A percentile compares a stretch with the other conserved stretches of the same genome.
phyloP scores from a whole-genome alignment of 129 eudicot species.

The Helianthus annuus region DNA sequence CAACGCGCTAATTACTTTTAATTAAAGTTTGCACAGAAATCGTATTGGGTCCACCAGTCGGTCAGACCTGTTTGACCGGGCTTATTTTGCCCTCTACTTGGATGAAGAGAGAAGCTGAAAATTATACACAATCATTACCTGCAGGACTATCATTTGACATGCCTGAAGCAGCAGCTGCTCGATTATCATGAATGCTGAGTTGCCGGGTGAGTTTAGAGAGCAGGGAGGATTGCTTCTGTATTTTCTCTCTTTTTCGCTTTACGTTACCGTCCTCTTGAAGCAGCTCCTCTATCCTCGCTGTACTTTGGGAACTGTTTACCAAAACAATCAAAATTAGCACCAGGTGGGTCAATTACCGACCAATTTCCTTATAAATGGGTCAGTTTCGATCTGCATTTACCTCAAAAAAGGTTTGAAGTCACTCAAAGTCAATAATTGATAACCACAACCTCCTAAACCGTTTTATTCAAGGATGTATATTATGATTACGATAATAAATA shows the following conservation, averaged over 20 bases:
- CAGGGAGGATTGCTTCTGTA: slow-evolving; percentile 84
- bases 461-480: too few relatives aligned
- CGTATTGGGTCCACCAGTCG: too few relatives aligned
- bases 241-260: slow-evolving; percentile 72
- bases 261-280: slow-evolving; percentile 93
- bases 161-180: slow-evolving; percentile 83
- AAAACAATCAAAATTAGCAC: background rate
- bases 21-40: too few relatives aligned
- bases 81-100: too few relatives aligned
- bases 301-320: slow-evolving; percentile 70
- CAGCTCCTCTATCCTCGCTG: slow-evolving; percentile 83
- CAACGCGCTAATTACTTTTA: too few relatives aligned
- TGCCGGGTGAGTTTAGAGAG: slow-evolving; percentile 91
- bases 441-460: too few relatives aligned
- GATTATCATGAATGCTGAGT: slow-evolving; percentile 87
- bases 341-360: too few relatives aligned
- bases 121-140: slow-evolving; percentile 34
- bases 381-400: too few relatives aligned
- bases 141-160: slow-evolving; percentile 52
- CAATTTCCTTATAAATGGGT: too few relatives aligned
- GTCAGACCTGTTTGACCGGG: too few relatives aligned
- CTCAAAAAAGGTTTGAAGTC: background rate
- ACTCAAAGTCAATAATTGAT: too few relatives aligned
- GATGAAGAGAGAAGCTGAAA: background rate
- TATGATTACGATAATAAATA: too few relatives aligned